Evolutionary conservation across 2,329 filamentous ascomycete genomes (phyloP), one percentile per base, ranked within the genome.

Genomic region (Cercospora zeae-maydis): DNA sequence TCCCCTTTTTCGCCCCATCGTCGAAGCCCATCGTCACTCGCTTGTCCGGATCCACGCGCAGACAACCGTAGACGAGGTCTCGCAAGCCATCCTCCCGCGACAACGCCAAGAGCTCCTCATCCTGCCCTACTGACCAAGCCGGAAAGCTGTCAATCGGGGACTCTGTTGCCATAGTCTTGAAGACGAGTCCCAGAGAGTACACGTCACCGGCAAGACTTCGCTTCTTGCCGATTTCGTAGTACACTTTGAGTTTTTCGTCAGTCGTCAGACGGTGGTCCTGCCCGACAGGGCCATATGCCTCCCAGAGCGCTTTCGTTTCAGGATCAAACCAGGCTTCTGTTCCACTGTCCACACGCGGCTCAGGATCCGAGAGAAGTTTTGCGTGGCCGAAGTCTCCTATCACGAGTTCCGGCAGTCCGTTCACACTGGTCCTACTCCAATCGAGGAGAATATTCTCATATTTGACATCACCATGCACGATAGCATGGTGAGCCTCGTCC

Each of bases 401-500:
- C 10, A 67, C 58, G 4, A 70, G 13, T 4, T 67, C 58, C 4
- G 69, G 70, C 21, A 70, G 31, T 2, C 60, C 62, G 2, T 54
- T 60, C 6, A 62, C 10, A 13, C 49, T 57, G 4, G 13, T 9
- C 4, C 27, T 19, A n/a, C 21, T n/a, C 67, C 67, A 69, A 9
- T 55, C 14, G 2, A 70, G 33, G 42, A 69, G 68, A 7, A 63
- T 31, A 34, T 71, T 69, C 7, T 66, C 66, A 1, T 21, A 30
- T n/a, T 70, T 71, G 30, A 69, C n/a, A 31, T 71, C 68, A 3
- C 60, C 59, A 16, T 71, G 68, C 2, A 70, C 59, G n/a, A 66
- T 42, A 1, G 61, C 10, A 1, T 31, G 24, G 19, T 67, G 63
- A 6, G 53, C 31, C 8, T 39, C 49, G 21, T 62, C 65, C 45